Base-by-base conservation (phyloP, 805 yeast genomes). In the Brettanomyces naardenensis region DNA sequence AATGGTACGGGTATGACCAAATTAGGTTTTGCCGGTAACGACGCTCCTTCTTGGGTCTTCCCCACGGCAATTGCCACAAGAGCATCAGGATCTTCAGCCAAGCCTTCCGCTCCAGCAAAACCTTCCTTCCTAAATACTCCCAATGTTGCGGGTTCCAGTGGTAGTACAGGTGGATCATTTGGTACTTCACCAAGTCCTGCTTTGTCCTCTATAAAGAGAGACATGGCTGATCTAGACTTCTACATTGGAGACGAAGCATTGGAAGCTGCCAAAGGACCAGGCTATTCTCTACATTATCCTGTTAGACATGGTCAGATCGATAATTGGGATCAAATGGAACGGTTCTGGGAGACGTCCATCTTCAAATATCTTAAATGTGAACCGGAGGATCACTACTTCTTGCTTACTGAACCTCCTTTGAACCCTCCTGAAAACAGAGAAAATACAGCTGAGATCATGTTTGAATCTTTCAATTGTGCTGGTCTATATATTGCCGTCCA, bases 381-480 rank as follows among this genome's bases (percentile, higher is more conserved):
- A 64, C 99, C 99, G 13, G 99, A 92, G 61, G 99, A 92, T 63
- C 99, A 92, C 57, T 88, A 86, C 58, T 92, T 92, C 63, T 67
- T 92, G 40, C 66, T 92, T 50, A 92, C 99, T 36, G 99, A 92
- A 65, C 99, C 99, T 9, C 99, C 99, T 18, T 74, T 92, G 48
- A 92, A 92, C 56, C 97, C 99, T n/a, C 99, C 99, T 5, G 99
- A 92, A 67, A 92, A 92, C 64, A 84, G 99, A 66, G 98, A 92
- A 61, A 87, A 86, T 59, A 88, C 95, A 1, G 99, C 99, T 10
- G 99, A 92, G 61, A 92, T 92, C 57, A 92, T 92, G 94, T 92
- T 92, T 65, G 99, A 92, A 66, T 80, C 95, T 15, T 92, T 92
- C 73, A 92, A 92, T 61, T 92, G 99, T 66, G 97, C 97, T 14